Evolutionary conservation across 305 asterid genomes (phyloP).

Genomic region (Fraxinus platypoda): DNA sequence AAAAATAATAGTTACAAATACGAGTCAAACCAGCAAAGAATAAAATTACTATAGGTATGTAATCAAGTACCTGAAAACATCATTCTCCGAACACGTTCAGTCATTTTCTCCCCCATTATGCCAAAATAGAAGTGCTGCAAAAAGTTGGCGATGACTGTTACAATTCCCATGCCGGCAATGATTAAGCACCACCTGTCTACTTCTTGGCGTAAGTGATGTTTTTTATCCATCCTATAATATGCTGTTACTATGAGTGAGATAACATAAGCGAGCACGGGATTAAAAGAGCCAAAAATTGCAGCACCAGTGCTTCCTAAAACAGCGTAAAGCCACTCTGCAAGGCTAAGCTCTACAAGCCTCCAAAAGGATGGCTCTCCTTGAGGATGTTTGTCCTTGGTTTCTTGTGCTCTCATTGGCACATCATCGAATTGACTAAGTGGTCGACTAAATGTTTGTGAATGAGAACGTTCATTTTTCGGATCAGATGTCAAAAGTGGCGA

Average conservation of each 20-base stretch:
- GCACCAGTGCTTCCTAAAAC: slow-evolving; percentile 98
- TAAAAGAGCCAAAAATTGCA: slow-evolving; percentile 94
- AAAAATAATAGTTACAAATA: background rate
- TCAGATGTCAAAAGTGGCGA: slow-evolving; percentile 99
- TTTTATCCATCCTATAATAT: slow-evolving; percentile 61
- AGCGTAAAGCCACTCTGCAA: slow-evolving; percentile 99
- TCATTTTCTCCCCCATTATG: slow-evolving; percentile 99
- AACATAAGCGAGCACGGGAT: slow-evolving; percentile 94
- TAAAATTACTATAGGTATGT: slow-evolving; percentile 10
- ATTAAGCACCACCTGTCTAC: slow-evolving; percentile 90
- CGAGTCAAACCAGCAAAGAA: background rate
- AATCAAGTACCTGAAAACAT: slow-evolving; percentile 87
- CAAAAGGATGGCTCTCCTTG: slow-evolving; percentile 77
- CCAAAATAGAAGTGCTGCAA: slow-evolving; percentile 99
- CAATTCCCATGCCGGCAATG: slow-evolving; percentile 96
- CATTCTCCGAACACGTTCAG: slow-evolving; percentile 99
- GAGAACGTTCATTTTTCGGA: slow-evolving; percentile 95
- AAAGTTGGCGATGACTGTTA: slow-evolving; percentile 93
- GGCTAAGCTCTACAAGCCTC: slow-evolving; percentile 98
- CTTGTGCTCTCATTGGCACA: slow-evolving; percentile 43
- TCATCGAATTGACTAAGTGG: slow-evolving; percentile 70
- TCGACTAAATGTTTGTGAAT: slow-evolving; percentile 96
- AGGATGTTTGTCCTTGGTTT: slow-evolving; percentile 47
- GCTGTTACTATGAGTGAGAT: slow-evolving; percentile 82
- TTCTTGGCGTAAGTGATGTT: slow-evolving; percentile 54